Conservation (phyloP, 2,329 filamentous ascomycete genomes). For the Monosporascus ibericus region DNA sequence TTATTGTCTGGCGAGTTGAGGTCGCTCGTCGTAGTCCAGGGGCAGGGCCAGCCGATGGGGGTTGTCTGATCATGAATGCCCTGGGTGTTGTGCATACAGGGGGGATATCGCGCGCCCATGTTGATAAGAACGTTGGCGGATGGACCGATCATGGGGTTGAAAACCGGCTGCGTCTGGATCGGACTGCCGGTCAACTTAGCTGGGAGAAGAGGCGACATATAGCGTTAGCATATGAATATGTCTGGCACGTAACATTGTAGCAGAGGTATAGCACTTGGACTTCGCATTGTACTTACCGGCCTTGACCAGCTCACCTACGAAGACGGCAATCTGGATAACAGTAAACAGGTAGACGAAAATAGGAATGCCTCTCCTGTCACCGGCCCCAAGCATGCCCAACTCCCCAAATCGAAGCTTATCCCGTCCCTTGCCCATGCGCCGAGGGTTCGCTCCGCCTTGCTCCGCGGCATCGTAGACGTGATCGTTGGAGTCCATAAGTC, state of each 20-base stretch:
- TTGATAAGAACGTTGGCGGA: constrained; percentile 88
- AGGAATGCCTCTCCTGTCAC: constrained; percentile 53
- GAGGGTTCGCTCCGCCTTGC: constrained; percentile 14
- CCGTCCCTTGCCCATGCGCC: constrained; percentile 36
- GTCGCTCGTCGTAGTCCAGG: constrained; percentile 63
- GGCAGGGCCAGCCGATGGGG: constrained; percentile 66
- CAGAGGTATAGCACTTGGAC: background rate
- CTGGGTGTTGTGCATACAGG: constrained; percentile 85
- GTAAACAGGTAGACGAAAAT: constrained; percentile 82
- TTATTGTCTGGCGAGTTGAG: constrained; percentile 37
- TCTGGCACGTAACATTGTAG: too few relatives aligned
- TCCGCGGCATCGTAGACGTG: constrained; percentile 56
- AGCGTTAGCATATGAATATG: background rate
- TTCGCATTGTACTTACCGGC: constrained; percentile 56
- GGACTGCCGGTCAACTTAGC: constrained; percentile 70
- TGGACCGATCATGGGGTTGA: constrained; percentile 97
- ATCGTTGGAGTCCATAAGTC: constrained; percentile 37
- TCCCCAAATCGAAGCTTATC: constrained; percentile 48
- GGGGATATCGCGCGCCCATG: constrained; percentile 88
- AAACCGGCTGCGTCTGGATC: constrained; percentile 73
- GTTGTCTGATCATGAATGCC: constrained; percentile 50
- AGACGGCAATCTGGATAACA: constrained; percentile 71
- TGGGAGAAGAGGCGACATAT: constrained; percentile 25
- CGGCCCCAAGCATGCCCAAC: constrained; percentile 51
- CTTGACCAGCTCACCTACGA: constrained; percentile 80